A percentile compares a stretch with the other conserved stretches of the same genome.
These are phyloP conservation scores for Suillus tomentosus DNA, from an alignment of 768 basidiomycete species.

Conservation along the genomic window DNA sequence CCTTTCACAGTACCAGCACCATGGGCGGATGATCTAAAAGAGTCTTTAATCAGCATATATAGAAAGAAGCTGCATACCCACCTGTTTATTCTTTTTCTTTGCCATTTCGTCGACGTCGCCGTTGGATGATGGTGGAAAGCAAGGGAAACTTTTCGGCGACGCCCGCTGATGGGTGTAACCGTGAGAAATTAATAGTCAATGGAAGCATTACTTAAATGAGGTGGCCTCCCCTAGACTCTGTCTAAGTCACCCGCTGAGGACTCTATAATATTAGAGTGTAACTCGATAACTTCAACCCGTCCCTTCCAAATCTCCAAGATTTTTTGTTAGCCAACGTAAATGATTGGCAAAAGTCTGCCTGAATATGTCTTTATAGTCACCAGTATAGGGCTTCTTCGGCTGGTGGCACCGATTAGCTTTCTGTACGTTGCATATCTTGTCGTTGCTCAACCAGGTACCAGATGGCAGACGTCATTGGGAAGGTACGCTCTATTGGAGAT, in stretches of 20 bases:
- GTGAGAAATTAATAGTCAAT: slow-evolving; percentile 20
- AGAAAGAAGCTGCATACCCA: slow-evolving; percentile 16
- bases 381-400: slow-evolving; percentile 46
- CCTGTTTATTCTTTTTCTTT: slow-evolving; percentile 60
- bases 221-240: not conserved
- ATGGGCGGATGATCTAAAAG: slow-evolving; percentile 76
- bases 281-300: not conserved
- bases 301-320: not conserved
- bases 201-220: not conserved
- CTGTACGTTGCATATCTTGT: slow-evolving; percentile 35
- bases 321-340: slow-evolving; percentile 19
- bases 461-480: slow-evolving; percentile 24
- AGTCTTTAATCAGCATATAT: slow-evolving; percentile 11
- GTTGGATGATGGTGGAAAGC: slow-evolving; percentile 17
- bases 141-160: slow-evolving; percentile 17
- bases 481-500: slow-evolving; percentile 45
- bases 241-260: not conserved
- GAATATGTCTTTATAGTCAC: slow-evolving; percentile 58
- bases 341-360: slow-evolving; percentile 48
- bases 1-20: slow-evolving; percentile 99
- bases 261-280: not conserved
- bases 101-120: slow-evolving; percentile 37
- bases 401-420: slow-evolving; percentile 52
- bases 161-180: slow-evolving; percentile 6
- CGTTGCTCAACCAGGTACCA: not conserved